Evolutionary conservation across 2,329 filamentous ascomycete species (phyloP).

Genomic region (Talaromyces sp.): DNA sequence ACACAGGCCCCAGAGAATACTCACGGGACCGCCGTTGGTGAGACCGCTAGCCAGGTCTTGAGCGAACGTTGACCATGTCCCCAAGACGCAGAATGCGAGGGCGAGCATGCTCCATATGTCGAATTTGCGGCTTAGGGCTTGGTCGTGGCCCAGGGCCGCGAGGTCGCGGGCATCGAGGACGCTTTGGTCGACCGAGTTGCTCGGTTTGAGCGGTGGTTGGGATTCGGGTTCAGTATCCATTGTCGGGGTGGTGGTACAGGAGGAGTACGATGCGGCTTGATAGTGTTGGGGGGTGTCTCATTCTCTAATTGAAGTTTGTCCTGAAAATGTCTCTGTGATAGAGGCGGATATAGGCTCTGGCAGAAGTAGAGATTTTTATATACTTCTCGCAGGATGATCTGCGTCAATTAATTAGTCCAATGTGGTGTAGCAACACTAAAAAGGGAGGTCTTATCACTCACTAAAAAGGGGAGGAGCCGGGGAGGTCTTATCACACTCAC

Average conservation of each 20-base stretch:
- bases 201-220: constrained; percentile 9
- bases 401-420: background rate
- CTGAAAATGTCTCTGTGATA: too few species aligned
- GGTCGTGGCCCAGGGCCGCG: constrained; percentile 40
- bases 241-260: background rate
- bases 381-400: background rate
- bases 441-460: too few species aligned
- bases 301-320: background rate
- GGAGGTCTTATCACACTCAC: background rate
- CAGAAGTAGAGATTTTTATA: background rate
- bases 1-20: constrained; percentile 52
- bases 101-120: constrained; percentile 54
- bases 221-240: constrained; percentile 5
- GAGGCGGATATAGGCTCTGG: too few species aligned
- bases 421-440: too few species aligned
- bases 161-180: constrained; percentile 40
- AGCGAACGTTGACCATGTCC: constrained; percentile 56
- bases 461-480: too few species aligned
- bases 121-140: constrained; percentile 46
- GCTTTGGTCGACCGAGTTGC: constrained; percentile 24
- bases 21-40: constrained; percentile 50
- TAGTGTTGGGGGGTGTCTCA: constrained; percentile 3
- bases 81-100: constrained; percentile 53
- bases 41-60: constrained; percentile 50
- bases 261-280: background rate